Evolutionary conservation across 257 asterid species (phyloP).

Genomic region (Lycium barbarum): DNA sequence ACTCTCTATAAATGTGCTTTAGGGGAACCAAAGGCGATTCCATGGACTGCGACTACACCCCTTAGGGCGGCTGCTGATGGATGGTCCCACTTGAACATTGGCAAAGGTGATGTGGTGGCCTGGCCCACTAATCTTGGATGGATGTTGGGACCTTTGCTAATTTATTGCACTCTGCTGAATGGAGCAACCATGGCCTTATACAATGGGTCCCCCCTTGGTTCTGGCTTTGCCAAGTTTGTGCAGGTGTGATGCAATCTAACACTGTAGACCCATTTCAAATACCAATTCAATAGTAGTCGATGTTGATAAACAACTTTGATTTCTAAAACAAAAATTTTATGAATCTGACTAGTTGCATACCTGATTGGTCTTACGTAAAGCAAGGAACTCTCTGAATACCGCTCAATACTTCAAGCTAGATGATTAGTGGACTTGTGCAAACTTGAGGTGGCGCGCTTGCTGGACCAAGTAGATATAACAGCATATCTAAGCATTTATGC

Average conservation of each 20-base stretch:
- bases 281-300: background rate
- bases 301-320: background rate
- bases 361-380: background rate
- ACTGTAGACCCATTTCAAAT: conserved; percentile 8
- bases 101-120: conserved; percentile 77
- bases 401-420: background rate
- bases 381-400: background rate
- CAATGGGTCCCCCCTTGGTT: conserved; percentile 92
- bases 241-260: conserved; percentile 55
- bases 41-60: conserved; percentile 91
- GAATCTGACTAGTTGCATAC: conserved; percentile 15
- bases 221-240: conserved; percentile 93
- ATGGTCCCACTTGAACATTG: conserved; percentile 96
- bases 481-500: background rate
- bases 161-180: conserved; percentile 79
- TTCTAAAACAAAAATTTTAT: background rate
- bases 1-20: conserved; percentile 35
- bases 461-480: background rate
- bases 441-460: background rate
- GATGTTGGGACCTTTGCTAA: conserved; percentile 99
- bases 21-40: conserved; percentile 99
- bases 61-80: conserved; percentile 98
- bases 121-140: conserved; percentile 99
- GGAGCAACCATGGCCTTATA: conserved; percentile 94
- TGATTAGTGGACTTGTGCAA: background rate